phyloP scores from a whole-genome alignment of 345 rosid genomes.

The Arabis alpina region DNA sequence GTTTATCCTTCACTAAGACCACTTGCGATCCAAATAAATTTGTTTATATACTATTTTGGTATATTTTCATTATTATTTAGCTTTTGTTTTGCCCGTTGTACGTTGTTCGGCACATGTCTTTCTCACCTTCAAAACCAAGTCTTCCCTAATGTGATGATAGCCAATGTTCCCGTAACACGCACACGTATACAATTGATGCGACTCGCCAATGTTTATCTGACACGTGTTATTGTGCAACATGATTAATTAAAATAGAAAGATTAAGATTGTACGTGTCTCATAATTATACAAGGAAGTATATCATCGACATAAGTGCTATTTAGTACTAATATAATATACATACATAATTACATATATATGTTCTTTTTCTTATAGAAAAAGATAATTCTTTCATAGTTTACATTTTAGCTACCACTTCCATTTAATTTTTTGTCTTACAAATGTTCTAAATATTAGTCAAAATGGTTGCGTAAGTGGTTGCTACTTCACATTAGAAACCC shows the following conservation, averaged over 20 bases:
- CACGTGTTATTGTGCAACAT: slow-evolving; percentile 15
- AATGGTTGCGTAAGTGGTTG: not conserved
- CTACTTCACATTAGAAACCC: not conserved
- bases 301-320: slow-evolving; percentile 4
- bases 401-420: not conserved
- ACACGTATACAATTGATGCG: slow-evolving; percentile 13
- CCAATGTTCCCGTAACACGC: slow-evolving; percentile 39
- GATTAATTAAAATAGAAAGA: not conserved
- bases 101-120: slow-evolving; percentile 32
- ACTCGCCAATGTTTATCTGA: slow-evolving; percentile 18
- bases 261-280: slow-evolving; percentile 20
- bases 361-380: no score
- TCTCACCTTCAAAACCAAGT: slow-evolving; percentile 21
- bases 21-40: slow-evolving; percentile 26
- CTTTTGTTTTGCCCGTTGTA: not conserved
- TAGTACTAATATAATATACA: no score
- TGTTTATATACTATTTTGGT: not conserved
- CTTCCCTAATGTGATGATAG: slow-evolving; percentile 20
- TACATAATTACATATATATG: not conserved
- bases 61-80: not conserved
- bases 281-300: slow-evolving; percentile 12
- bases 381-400: not conserved
- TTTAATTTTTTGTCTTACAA: not conserved
- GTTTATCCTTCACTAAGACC: slow-evolving; percentile 23
- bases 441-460: not conserved